phyloP scores from a whole-genome alignment of 768 basidiomycete genomes.

The Coprinopsis strossmayeri region DNA sequence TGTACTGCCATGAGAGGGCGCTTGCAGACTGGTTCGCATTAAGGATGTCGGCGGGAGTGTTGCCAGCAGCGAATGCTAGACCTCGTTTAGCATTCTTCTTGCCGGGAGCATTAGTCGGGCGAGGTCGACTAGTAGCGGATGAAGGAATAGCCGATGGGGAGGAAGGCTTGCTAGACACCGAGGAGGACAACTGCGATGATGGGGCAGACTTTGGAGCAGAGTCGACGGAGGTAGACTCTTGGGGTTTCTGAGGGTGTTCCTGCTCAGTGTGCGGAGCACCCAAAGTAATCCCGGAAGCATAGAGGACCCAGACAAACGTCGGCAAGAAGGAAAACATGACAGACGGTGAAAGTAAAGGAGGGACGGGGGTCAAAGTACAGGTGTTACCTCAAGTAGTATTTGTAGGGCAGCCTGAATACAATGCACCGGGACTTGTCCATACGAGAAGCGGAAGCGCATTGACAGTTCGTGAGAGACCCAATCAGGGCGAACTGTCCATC shows the following conservation, averaged over 20 bases:
- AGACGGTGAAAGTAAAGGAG: neutral
- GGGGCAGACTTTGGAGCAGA: too few relatives aligned
- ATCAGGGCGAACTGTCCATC: conserved; percentile 34
- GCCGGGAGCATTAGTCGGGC: too few relatives aligned
- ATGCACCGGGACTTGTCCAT: neutral
- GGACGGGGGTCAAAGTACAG: neutral
- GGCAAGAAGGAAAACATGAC: neutral
- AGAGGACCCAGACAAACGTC: too few relatives aligned
- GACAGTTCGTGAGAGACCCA: conserved; percentile 25
- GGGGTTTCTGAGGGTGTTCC: too few relatives aligned
- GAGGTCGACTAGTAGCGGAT: too few relatives aligned
- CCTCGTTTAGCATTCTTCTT: conserved; percentile 42
- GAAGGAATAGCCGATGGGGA: too few relatives aligned
- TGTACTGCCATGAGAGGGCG: conserved; percentile 43
- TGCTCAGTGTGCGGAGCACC: too few relatives aligned
- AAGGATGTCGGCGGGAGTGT: conserved; percentile 33
- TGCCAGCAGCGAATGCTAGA: conserved; percentile 33
- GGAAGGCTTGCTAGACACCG: too few relatives aligned
- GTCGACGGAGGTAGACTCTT: too few relatives aligned
- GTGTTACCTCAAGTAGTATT: neutral
- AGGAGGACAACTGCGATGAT: too few relatives aligned
- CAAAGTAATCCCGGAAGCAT: too few relatives aligned
- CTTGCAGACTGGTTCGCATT: conserved; percentile 40
- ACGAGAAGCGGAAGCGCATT: conserved; percentile 17
- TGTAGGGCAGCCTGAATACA: neutral